phyloP scores from a whole-genome alignment of 352 stramenopile species.

The Pythium insidiosum region DNA sequence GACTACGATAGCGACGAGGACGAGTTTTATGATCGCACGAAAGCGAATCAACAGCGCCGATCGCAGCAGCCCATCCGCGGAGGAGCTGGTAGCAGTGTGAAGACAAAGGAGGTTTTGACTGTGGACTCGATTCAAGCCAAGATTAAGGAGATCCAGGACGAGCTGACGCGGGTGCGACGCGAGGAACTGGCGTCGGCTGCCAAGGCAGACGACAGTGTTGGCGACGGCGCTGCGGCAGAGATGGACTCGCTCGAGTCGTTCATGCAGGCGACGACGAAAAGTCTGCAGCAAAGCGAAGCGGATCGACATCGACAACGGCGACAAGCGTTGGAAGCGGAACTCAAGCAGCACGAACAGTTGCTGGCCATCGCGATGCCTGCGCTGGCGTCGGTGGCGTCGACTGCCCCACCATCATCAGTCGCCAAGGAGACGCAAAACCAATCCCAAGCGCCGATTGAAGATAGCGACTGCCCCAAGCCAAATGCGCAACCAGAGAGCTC shows the following conservation, averaged over 20 bases:
- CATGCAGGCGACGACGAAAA: conserved; percentile 43
- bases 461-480: too few species aligned
- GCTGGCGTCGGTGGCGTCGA: conserved; percentile 9
- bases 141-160: conserved; percentile 28
- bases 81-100: neutral
- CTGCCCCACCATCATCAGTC: neutral
- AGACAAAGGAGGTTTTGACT: conserved; percentile 26
- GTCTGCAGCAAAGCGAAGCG: conserved; percentile 31
- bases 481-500: too few species aligned
- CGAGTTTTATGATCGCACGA: conserved; percentile 74
- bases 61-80: conserved; percentile 13
- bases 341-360: conserved; percentile 40
- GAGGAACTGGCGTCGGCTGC: conserved; percentile 14
- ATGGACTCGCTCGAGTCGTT: conserved; percentile 57
- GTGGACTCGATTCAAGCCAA: conserved; percentile 39
- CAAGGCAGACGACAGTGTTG: conserved; percentile 10
- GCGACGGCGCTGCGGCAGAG: conserved; percentile 16
- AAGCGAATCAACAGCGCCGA: conserved; percentile 43
- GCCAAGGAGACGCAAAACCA: neutral
- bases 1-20: conserved; percentile 66
- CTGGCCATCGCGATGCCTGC: conserved; percentile 46
- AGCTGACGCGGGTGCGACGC: conserved; percentile 21
- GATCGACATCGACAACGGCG: conserved; percentile 16
- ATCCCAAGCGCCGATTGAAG: too few species aligned
- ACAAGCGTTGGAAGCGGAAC: conserved; percentile 23